Evolutionary conservation across 148 eudicot genomes (phyloP), one percentile per base, ranked within the genome.

Genomic region (Rhododendron molle): DNA sequence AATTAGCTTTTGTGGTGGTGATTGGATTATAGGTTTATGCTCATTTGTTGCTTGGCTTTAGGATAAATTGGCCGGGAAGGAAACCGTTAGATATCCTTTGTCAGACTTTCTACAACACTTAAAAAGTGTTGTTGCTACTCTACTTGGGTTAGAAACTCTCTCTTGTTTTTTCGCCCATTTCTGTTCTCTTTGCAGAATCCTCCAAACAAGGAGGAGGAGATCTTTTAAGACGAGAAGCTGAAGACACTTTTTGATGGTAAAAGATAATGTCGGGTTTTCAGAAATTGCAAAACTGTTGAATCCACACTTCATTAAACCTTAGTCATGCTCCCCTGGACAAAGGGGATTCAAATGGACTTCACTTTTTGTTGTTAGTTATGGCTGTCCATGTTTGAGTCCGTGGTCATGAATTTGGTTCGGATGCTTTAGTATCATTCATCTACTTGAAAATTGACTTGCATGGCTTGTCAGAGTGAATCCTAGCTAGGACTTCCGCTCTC

Each of bases 211-310:
- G 92, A 46, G 79, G 92, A 50, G 79, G 89, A 89, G 84, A 92
- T 94, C 49, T 40, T 85, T 11, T 93, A 95, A 67, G 97, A 94
- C 43, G 92, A 90, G 85, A 93, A 88, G 83, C 88, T 94, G 91
- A 94, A 93, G 90, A 86, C 43, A 40, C 43, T 40, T 40, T 5
- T 40, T 40, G 88, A 78, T 28, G 94, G 92, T n/a, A 93, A 94
- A 84, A 40, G 95, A 92, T 40, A 87, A 56, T 38, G 93, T 94
- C 65, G 88, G 84, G 40, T 92, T 93, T 80, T 82, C 86, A 44
- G 93, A 93, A 84, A 38, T 93, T 82, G 91, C 93, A 9, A 87
- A 83, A 71, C 83, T 94, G 86, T 79, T 94, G 84, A 85, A 87
- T 21, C 86, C 56, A 36, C 96, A 94, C 84, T 92, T 94, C 71